Evolutionary conservation across 2,329 filamentous ascomycete genomes (phyloP), one percentile per base, ranked within the genome.

Genomic region (Fusarium sp.): DNA sequence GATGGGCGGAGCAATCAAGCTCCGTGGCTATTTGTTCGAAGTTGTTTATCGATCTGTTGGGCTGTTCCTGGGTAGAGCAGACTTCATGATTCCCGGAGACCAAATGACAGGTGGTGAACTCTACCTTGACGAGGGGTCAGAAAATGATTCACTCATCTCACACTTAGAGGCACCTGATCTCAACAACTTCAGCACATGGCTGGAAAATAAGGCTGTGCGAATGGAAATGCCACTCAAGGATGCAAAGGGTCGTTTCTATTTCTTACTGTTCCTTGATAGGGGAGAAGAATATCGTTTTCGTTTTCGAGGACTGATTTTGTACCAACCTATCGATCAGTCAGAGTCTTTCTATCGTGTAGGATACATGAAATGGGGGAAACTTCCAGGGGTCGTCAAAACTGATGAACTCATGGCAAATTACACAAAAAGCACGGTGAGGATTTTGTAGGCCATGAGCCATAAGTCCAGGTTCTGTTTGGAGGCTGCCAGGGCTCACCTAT

Each of bases 391-490:
- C 7, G 6, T 22, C 15, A 15, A 20, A 3, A 24, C 38, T 24
- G 17, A 44, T 20, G 38, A 44, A n/a, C 28, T 56, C 9, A 13
- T n/a, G n/a, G 17, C 2, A 8, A 30, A 56, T 6, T 28, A 22
- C 28, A 3, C 5, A 2, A 42, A 44, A 9, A 56, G 52, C 11
- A 56, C 15, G 9, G 38, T 44, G 15, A 56, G 26, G 12, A 15
- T 56, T 17, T 28, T 56, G 9, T 56, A 15, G 5, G 20, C 4
- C 9, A 14, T 20, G 6, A 20, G 12, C 1, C 3, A 24, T 1
- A 15, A 24, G 14, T 50, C 1, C 7, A 13, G 0, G 14, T 17
- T 30, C 10, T 50, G 0, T 17, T 0, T 30, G 7, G 10, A 13
- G 10, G 6, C 6, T 48, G 20, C 14, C 15, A 22, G 7, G 5